These are phyloP conservation scores for Penicillium argentinense DNA, from an alignment of 495 filamentous ascomycete genomes.

Conservation along the genomic window DNA sequence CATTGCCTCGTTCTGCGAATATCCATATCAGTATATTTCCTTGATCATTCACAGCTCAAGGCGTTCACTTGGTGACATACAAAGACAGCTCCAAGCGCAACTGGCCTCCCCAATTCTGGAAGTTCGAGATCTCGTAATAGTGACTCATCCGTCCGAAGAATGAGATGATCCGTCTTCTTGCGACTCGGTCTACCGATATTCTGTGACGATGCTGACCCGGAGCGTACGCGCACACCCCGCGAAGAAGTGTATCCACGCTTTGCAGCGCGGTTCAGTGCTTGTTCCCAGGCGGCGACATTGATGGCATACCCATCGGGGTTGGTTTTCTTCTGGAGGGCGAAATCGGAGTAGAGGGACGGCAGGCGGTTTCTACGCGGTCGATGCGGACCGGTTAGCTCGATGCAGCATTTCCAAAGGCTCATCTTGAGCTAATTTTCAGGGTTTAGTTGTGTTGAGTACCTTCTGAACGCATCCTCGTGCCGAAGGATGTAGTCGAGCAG, in stretches of 20 bases:
- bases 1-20: constrained; percentile 63
- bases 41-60: no score
- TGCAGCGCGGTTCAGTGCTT: constrained; percentile 66
- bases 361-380: constrained; percentile 67
- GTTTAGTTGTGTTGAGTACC: constrained; percentile 36
- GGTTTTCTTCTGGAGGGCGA: constrained; percentile 68
- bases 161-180: constrained; percentile 49
- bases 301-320: constrained; percentile 91
- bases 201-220: constrained; percentile 12
- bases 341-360: constrained; percentile 93
- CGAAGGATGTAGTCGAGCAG: constrained; percentile 61
- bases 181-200: constrained; percentile 2
- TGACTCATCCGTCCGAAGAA: constrained; percentile 65
- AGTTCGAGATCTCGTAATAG: constrained; percentile 71
- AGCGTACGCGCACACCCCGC: constrained; percentile 26
- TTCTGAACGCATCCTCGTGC: constrained; percentile 65
- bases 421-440: no score
- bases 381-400: not conserved
- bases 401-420: no score
- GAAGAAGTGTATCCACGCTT: constrained; percentile 63
- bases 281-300: constrained; percentile 82
- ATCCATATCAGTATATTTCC: no score
- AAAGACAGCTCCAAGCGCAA: constrained; percentile 79
- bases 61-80: constrained; percentile 38
- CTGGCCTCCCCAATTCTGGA: constrained; percentile 76